phyloP scores from a whole-genome alignment of 2,329 filamentous ascomycete species.

The Trichoderma sp. region DNA sequence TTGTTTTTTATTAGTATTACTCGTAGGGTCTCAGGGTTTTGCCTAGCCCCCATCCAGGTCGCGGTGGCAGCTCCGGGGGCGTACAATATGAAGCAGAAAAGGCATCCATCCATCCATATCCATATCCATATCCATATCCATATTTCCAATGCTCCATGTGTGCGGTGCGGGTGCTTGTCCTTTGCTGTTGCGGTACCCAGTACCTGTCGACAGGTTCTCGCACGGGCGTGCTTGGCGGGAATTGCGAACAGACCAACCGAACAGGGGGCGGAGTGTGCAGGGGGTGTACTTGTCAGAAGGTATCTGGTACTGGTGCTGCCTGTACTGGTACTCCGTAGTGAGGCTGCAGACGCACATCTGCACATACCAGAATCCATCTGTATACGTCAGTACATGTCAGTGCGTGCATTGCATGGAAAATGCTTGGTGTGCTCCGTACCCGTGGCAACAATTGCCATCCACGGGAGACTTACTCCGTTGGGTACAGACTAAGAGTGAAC shows the following conservation, averaged over 20 bases:
- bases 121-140: background rate
- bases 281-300: background rate
- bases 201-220: background rate
- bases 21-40: background rate
- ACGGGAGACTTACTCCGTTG: background rate
- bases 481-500: no score
- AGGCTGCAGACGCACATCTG: background rate
- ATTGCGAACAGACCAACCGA: background rate
- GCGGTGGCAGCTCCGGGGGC: background rate
- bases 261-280: background rate
- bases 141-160: background rate
- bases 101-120: background rate
- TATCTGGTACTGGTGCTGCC: background rate
- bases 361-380: background rate
- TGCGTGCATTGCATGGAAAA: background rate
- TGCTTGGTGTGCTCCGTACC: background rate
- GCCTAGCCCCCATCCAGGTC: background rate
- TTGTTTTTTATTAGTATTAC: background rate
- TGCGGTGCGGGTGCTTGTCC: background rate
- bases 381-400: slow-evolving; percentile 1
- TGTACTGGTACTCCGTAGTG: background rate
- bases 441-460: background rate
- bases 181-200: background rate
- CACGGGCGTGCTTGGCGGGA: slow-evolving; percentile 1
- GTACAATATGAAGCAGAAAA: background rate